Conservation (phyloP, 768 basidiomycete species). For the Hericium erinaceus region DNA sequence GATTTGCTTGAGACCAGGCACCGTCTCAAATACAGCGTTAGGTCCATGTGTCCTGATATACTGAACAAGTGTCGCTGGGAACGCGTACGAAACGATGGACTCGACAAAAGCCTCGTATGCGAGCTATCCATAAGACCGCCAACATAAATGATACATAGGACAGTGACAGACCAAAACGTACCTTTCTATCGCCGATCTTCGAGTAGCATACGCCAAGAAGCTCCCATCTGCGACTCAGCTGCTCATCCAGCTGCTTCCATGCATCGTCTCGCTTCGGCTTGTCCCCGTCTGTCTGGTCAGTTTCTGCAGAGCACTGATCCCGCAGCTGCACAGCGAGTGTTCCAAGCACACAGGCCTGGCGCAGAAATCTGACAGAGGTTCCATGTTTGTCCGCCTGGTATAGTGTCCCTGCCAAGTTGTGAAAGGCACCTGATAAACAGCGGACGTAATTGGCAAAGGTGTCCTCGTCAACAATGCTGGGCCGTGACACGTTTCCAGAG, state of each 20-base stretch:
- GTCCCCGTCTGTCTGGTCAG: conserved; percentile 3
- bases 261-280: conserved; percentile 22
- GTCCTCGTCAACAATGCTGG: neutral
- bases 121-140: conserved; percentile 28
- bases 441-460: conserved; percentile 45
- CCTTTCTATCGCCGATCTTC: conserved; percentile 72
- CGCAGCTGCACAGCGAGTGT: conserved; percentile 28
- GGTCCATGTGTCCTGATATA: conserved; percentile 10
- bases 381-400: conserved; percentile 58
- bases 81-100: conserved; percentile 21
- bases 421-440: conserved; percentile 63
- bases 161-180: conserved; percentile 21
- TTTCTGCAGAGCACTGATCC: conserved; percentile 20
- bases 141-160: neutral
- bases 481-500: neutral
- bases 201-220: conserved; percentile 69
- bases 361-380: conserved; percentile 58
- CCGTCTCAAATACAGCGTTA: conserved; percentile 29
- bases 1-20: conserved; percentile 42
- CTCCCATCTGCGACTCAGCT: conserved; percentile 70
- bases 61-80: conserved; percentile 12
- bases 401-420: conserved; percentile 59
- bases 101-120: conserved; percentile 46
- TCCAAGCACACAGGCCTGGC: conserved; percentile 51
- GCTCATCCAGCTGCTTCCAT: conserved; percentile 55